Conservation (phyloP, 2,329 filamentous ascomycete genomes). For the Neofusicoccum sp. region DNA sequence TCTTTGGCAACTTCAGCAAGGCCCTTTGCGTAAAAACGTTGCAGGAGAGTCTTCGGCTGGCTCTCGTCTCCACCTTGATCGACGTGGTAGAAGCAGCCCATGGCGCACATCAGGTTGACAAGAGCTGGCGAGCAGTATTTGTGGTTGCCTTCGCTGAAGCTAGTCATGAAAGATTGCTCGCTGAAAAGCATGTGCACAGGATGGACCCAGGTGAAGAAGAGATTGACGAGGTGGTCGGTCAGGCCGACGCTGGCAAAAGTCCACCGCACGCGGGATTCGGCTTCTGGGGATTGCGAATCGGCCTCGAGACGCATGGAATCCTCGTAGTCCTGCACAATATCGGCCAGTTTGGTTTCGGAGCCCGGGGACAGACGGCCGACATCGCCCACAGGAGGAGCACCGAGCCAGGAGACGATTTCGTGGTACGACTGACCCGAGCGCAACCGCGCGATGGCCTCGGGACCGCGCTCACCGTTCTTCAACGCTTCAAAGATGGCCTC, state of each 20-base stretch:
- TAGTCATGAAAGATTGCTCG: conserved; percentile 30
- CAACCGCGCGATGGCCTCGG: conserved; percentile 28
- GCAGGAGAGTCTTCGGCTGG: conserved; percentile 24
- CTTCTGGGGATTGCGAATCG: neutral
- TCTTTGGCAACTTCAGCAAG: conserved; percentile 24
- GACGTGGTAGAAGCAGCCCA: conserved; percentile 30
- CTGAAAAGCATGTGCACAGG: conserved; percentile 36
- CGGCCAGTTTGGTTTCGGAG: conserved; percentile 24
- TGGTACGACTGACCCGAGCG: conserved; percentile 27
- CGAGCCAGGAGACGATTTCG: conserved; percentile 28
- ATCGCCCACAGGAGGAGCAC: conserved; percentile 20
- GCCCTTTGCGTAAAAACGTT: conserved; percentile 28
- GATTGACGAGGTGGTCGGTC: conserved; percentile 30
- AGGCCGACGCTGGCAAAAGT: conserved; percentile 27
- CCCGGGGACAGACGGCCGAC: conserved; percentile 17
- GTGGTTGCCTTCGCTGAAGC: conserved; percentile 24
- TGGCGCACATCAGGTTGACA: conserved; percentile 35
- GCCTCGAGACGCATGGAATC: neutral
- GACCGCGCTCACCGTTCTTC: conserved; percentile 25
- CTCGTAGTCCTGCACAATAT: conserved; percentile 21
- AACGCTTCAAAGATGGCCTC: conserved; percentile 28
- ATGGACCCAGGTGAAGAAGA: conserved; percentile 36
- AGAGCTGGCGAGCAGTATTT: conserved; percentile 30
- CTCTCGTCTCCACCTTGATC: conserved; percentile 21
- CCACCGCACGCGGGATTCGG: conserved; percentile 23